phyloP scores from a whole-genome alignment of 2,329 filamentous ascomycete species.

The Clonostachys rosea region DNA sequence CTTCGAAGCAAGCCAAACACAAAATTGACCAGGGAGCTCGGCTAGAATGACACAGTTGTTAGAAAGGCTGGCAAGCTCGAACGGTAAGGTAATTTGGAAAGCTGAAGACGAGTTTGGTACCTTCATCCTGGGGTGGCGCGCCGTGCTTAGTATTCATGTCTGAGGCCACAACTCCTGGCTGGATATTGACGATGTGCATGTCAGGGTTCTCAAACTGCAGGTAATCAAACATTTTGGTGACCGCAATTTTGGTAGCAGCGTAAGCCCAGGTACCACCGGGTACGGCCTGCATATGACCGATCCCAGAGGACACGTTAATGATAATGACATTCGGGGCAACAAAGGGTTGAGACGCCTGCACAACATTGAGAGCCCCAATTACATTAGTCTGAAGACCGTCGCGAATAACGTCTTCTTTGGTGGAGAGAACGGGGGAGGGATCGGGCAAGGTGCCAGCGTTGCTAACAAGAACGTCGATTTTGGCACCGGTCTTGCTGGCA shows the following conservation, averaged over 20 bases:
- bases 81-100: background rate
- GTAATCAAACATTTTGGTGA: constrained; percentile 24
- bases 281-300: constrained; percentile 5
- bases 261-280: constrained; percentile 17
- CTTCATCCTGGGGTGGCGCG: background rate
- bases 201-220: constrained; percentile 25
- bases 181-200: constrained; percentile 26
- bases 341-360: constrained; percentile 11
- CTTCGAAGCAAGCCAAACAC: constrained; percentile 10
- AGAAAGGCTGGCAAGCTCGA: background rate
- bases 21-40: constrained; percentile 9
- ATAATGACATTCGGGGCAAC: constrained; percentile 8
- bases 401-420: background rate
- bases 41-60: constrained; percentile 1
- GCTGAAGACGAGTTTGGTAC: background rate
- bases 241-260: constrained; percentile 24
- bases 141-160: constrained; percentile 12
- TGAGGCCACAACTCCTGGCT: constrained; percentile 33
- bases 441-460: constrained; percentile 10
- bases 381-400: constrained; percentile 13
- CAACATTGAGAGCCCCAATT: constrained; percentile 11
- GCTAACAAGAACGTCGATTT: constrained; percentile 23
- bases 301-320: constrained; percentile 10
- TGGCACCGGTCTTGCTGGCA: constrained; percentile 4
- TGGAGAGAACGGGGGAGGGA: background rate